Conservation (phyloP, 768 basidiomycete species). For the Hysterangium stoloniferum region DNA sequence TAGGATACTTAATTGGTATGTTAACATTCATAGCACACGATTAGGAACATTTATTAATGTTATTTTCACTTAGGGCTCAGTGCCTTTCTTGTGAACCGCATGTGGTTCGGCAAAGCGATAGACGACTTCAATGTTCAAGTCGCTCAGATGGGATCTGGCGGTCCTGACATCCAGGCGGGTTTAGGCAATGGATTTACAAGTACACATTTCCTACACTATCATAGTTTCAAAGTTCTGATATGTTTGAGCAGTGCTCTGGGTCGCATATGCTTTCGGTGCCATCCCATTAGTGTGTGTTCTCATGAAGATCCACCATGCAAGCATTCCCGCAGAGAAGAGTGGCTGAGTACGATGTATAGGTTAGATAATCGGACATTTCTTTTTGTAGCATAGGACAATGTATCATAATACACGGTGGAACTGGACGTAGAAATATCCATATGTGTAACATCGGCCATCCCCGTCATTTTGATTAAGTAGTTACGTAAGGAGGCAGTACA, state of each 20-base stretch:
- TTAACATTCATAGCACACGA: slow-evolving; percentile 3
- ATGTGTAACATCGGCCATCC: no score
- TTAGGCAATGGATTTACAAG: slow-evolving; percentile 71
- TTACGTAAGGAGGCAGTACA: no score
- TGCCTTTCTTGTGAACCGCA: slow-evolving; percentile 62
- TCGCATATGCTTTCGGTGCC: slow-evolving; percentile 67
- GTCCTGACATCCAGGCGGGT: slow-evolving; percentile 52
- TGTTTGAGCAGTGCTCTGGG: slow-evolving; percentile 56
- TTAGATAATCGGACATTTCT: no score
- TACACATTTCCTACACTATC: slow-evolving; percentile 31
- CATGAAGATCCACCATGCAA: slow-evolving; percentile 46
- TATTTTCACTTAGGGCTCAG: slow-evolving; percentile 42
- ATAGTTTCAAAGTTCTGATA: background rate
- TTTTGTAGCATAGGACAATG: no score
- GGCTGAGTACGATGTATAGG: no score
- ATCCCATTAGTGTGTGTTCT: slow-evolving; percentile 64
- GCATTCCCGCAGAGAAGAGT: slow-evolving; percentile 5
- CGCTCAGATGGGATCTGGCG: slow-evolving; percentile 39
- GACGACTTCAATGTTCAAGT: slow-evolving; percentile 70
- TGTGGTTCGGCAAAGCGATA: slow-evolving; percentile 77
- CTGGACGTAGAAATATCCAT: no score
- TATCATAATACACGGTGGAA: no score
- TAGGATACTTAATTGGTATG: slow-evolving; percentile 68
- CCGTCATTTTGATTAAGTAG: no score
- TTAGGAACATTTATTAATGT: background rate